phyloP scores from a whole-genome alignment of 148 eudicot species.

The Silene conica region DNA sequence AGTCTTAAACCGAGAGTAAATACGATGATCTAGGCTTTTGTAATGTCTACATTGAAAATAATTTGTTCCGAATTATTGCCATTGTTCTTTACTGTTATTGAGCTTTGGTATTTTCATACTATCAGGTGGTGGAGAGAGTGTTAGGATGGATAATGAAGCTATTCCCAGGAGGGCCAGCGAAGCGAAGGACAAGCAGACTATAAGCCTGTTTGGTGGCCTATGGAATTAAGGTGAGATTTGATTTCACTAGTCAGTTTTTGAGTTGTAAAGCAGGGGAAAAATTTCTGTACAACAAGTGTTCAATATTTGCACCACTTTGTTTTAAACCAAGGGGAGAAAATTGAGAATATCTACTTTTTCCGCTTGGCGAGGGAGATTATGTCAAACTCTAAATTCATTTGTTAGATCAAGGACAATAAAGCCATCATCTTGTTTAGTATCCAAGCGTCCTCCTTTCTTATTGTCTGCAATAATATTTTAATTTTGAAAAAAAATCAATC shows the following conservation, averaged over 20 bases:
- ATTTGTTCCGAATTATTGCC: not conserved
- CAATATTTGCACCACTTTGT: slow-evolving; percentile 18
- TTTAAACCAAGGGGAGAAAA: not conserved
- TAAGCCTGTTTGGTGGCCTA: slow-evolving; percentile 7
- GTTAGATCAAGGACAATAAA: slow-evolving; percentile 14
- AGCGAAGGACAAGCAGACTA: slow-evolving; percentile 68
- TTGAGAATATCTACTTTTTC: not conserved
- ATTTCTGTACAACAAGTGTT: slow-evolving; percentile 18
- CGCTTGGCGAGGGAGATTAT: not conserved
- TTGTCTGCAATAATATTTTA: too few species aligned
- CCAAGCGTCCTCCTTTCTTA: not conserved
- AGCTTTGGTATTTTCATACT: not conserved
- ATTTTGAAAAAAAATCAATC: too few species aligned
- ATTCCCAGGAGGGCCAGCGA: slow-evolving; percentile 91
- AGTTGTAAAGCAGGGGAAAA: slow-evolving; percentile 15
- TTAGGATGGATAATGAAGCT: slow-evolving; percentile 98
- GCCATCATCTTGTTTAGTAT: not conserved
- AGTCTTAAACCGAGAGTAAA: not conserved
- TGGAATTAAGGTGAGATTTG: not conserved
- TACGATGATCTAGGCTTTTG: not conserved
- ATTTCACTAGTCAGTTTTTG: slow-evolving; percentile 14
- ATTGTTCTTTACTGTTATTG: not conserved
- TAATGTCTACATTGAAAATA: not conserved
- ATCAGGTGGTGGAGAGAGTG: slow-evolving; percentile 87
- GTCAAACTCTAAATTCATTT: slow-evolving; percentile 12